phyloP scores from a whole-genome alignment of 2,329 filamentous ascomycete genomes.

The Fusarium multiceps region DNA sequence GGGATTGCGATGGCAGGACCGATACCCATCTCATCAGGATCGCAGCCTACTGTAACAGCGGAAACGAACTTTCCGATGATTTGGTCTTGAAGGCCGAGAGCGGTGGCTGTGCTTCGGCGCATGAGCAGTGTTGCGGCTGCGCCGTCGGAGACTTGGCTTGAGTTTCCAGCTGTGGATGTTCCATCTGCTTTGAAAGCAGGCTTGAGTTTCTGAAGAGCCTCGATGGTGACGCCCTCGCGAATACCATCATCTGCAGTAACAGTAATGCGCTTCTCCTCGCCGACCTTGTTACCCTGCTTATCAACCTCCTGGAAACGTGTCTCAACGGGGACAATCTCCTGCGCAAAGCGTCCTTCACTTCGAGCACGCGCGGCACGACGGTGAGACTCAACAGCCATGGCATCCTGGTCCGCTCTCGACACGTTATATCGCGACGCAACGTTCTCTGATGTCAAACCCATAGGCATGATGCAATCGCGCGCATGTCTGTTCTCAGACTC shows the following conservation, averaged over 20 bases:
- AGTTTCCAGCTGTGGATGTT: constrained; percentile 86
- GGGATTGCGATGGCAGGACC: constrained; percentile 90
- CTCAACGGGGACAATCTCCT: constrained; percentile 82
- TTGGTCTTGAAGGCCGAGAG: constrained; percentile 73
- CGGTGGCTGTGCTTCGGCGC: constrained; percentile 81
- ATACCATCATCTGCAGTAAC: constrained; percentile 88
- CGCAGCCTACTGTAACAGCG: constrained; percentile 79
- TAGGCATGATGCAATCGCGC: constrained; percentile 90
- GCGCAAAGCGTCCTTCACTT: constrained; percentile 74
- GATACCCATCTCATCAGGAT: constrained; percentile 93
- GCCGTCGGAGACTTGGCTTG: constrained; percentile 86
- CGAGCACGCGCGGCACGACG: constrained; percentile 77
- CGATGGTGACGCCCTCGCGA: constrained; percentile 71
- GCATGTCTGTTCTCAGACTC: constrained; percentile 75
- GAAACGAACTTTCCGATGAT: constrained; percentile 89
- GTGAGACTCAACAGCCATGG: constrained; percentile 81
- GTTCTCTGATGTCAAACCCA: constrained; percentile 92
- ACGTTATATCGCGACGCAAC: constrained; percentile 83
- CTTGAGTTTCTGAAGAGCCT: constrained; percentile 82
- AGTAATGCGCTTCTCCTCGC: constrained; percentile 69
- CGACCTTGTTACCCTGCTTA: constrained; percentile 67
- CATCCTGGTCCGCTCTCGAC: constrained; percentile 80
- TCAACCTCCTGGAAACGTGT: constrained; percentile 75
- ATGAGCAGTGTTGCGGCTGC: constrained; percentile 87
- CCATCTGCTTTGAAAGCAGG: constrained; percentile 84